Conservation (phyloP, 768 basidiomycete species). For the Boletus sensibilis region DNA sequence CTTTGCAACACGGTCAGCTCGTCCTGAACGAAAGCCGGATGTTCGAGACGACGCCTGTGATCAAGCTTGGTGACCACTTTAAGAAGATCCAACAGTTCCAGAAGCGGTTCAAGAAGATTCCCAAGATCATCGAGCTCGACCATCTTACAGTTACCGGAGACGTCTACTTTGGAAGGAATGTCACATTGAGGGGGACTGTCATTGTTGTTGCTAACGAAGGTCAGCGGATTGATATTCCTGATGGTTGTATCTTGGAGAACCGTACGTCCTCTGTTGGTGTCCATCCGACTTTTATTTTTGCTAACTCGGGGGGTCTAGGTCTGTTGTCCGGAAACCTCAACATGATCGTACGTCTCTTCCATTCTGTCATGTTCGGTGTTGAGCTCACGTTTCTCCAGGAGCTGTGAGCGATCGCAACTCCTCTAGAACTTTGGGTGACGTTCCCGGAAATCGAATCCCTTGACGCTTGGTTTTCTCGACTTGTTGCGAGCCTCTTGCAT, state of each 20-base stretch:
- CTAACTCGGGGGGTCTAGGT: constrained; percentile 35
- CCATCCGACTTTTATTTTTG: constrained; percentile 2
- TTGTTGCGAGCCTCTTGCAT: constrained; percentile 10
- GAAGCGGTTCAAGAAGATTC: constrained; percentile 75
- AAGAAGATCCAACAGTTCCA: constrained; percentile 74
- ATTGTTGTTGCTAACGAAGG: constrained; percentile 80
- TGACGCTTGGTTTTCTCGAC: constrained; percentile 5
- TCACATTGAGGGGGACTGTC: constrained; percentile 64
- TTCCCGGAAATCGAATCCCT: constrained; percentile 6
- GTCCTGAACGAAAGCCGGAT: constrained; percentile 58
- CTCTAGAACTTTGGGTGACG: not conserved
- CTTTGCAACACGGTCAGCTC: constrained; percentile 65
- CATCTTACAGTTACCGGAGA: constrained; percentile 73
- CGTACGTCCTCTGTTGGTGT: constrained; percentile 35
- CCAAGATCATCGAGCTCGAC: constrained; percentile 69
- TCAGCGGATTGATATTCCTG: constrained; percentile 70
- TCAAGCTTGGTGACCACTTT: constrained; percentile 77
- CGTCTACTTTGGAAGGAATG: constrained; percentile 64
- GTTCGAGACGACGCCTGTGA: constrained; percentile 65
- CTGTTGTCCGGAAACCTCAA: constrained; percentile 73
- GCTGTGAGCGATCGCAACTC: constrained; percentile 22
- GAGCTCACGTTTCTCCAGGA: constrained; percentile 25
- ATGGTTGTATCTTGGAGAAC: constrained; percentile 71
- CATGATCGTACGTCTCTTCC: constrained; percentile 53
- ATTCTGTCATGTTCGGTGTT: not conserved